A percentile compares a stretch with the other conserved stretches of the same genome.
These are phyloP conservation scores for Crithidia mellificae DNA, from an alignment of 208 protist species.

Conservation along the genomic window DNA sequence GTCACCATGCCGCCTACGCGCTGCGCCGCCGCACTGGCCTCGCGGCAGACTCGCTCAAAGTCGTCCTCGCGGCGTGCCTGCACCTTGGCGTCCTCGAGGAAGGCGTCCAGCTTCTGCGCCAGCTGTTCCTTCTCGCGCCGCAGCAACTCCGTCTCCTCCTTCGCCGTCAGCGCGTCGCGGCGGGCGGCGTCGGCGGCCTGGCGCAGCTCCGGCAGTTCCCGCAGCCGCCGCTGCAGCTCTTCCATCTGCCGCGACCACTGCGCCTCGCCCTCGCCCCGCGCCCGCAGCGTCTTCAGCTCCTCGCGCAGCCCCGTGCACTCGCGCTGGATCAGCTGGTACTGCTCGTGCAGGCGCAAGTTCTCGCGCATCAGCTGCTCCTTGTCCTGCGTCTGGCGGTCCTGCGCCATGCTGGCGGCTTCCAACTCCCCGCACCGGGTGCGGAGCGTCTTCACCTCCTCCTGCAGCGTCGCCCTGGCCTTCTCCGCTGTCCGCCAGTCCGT, in stretches of 20 bases:
- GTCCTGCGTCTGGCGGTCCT: slow-evolving; percentile 50
- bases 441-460: slow-evolving; percentile 58
- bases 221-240: slow-evolving; percentile 67
- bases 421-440: slow-evolving; percentile 46
- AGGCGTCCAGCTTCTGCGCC: slow-evolving; percentile 60
- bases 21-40: slow-evolving; percentile 56
- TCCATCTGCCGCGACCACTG: slow-evolving; percentile 54
- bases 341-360: slow-evolving; percentile 68
- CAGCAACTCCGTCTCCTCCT: slow-evolving; percentile 64
- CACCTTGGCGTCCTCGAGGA: slow-evolving; percentile 60
- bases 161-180: slow-evolving; percentile 52
- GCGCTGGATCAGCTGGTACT: slow-evolving; percentile 54
- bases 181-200: slow-evolving; percentile 61
- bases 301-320: slow-evolving; percentile 57
- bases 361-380: slow-evolving; percentile 65
- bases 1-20: slow-evolving; percentile 51
- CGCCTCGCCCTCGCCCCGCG: slow-evolving; percentile 28
- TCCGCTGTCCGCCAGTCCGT: slow-evolving; percentile 50
- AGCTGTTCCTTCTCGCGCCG: slow-evolving; percentile 71
- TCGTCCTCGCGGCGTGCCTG: slow-evolving; percentile 55
- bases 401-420: slow-evolving; percentile 32
- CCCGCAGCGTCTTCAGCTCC: slow-evolving; percentile 38
- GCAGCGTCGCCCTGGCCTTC: slow-evolving; percentile 43
- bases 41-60: slow-evolving; percentile 58
- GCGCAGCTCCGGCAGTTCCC: slow-evolving; percentile 63